Base-by-base conservation (phyloP, 192 early-diverging fungal species). In the Coemansia sp. region DNA sequence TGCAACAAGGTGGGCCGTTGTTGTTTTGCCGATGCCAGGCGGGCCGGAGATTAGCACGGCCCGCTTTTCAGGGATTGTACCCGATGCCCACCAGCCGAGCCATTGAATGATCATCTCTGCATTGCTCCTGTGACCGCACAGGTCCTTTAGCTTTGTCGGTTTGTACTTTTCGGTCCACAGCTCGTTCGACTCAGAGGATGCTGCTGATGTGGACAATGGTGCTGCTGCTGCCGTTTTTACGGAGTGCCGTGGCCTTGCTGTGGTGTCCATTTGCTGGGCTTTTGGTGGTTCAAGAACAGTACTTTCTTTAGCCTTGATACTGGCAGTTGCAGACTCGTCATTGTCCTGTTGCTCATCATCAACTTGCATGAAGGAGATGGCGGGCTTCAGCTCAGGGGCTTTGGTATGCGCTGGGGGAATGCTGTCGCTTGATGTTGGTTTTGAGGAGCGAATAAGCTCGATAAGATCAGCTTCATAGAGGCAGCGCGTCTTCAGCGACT, bases 21-120 rank as follows among this genome's bases (percentile, higher is more conserved):
- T 98, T 7, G 97, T 98, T 76, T 99, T 99, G 46, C 98, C 98
- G 43, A 99, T 94, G 1, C 98, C 98, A 6, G 98, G 98, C 4
- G 96, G 93, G 4, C 98, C 98, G 38, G 94, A 94, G 4, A 99
- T 84, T 16, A 99, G 68, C 8, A 93, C 86, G 0, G 96, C 92
- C 1, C 82, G 79, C 41, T 59, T 43, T 2, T 75, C 69, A 6
- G 71, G 64, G 33, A 79, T 48, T 1, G 24, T 56, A 5, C 73
- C 78, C 1, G 38, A 43, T 20, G 77, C 90, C 95, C 95, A 98
- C 24, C 73, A 72, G 16, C 84, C 63, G 4, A 98, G 83, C 96
- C 96, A 98, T 59, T 61, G 77, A 12, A 82, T 66, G 18, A 99
- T 81, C 30, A 77, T 86, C 67, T 91, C 72, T 18, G 97, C 86